Conservation (phyloP, 768 basidiomycete genomes). For the Clitopilus hobsonii region DNA sequence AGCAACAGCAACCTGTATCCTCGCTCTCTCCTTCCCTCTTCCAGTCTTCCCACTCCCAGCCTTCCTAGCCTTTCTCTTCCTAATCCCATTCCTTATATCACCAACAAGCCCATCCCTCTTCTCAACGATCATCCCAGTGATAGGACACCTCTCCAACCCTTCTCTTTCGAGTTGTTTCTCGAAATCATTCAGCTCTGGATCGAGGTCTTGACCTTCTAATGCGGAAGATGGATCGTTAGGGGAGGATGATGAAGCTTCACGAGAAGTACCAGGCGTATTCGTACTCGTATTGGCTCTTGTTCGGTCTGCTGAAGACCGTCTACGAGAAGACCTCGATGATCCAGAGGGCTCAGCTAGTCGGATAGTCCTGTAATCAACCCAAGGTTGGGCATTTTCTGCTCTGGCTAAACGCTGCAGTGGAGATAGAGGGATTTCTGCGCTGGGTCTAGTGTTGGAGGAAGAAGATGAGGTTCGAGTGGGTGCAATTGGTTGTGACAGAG, state of each 20-base stretch:
- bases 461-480: not conserved
- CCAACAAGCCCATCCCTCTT: not conserved
- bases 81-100: not conserved
- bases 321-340: not conserved
- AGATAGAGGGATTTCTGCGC: not conserved
- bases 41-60: not conserved
- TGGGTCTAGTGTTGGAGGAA: not conserved
- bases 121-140: not conserved
- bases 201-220: not conserved
- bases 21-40: not conserved
- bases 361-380: not conserved
- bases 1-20: not conserved
- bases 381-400: not conserved
- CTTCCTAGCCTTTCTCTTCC: not conserved
- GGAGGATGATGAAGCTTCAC: no score
- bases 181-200: not conserved
- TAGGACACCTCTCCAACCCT: not conserved
- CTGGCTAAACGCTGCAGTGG: not conserved
- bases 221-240: no score
- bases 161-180: not conserved
- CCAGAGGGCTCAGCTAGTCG: not conserved
- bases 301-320: not conserved
- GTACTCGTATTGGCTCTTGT: not conserved
- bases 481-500: no score
- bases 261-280: no score